Evolutionary conservation across 768 basidiomycete genomes (phyloP), one percentile per base, ranked within the genome.

Genomic region (Royoungia palumana): DNA sequence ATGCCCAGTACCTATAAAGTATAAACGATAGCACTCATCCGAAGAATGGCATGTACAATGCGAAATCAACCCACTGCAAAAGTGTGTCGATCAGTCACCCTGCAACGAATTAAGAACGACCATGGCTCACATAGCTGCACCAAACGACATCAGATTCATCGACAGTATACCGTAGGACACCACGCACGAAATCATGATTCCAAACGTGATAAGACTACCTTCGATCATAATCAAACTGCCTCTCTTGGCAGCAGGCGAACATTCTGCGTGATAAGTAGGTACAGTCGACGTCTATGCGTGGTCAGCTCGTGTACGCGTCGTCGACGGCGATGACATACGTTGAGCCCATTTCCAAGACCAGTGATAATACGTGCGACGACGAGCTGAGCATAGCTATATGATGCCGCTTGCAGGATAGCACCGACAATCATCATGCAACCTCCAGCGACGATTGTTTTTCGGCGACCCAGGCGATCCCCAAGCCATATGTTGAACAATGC

Each of bases 201-300:
- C 83, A 59, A 79, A 80, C 0, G 80, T 79, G 54, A 83, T 83
- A 16, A 82, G 65, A 59, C 75, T 78, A 4, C 83, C 83, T 62
- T 83, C 81, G 44, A 85, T 74, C 75, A 82, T 80, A 45, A 85
- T 81, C 48, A 83, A 67, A 47, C 78, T 76, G 19, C 84, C 83
- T 41, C 84, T 70, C 47, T 72, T 72, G 25, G 79, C 72, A 5
- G 81, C 76, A 5, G 79, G 75, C 2, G 83, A 82, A 58, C 81
- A 83, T 63, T 87, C 84, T 0, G 81, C 79, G 49, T 83, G 81
- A 59, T 83, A 86, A 10, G 74, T 71, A 3, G 83, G 82, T 0
- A 83, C 78, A 14, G 82, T 83, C 3, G 82, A 83, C 4, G 83
- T 85, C 77, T 83, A 41, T 39, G 41, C 6, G 10, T n/a, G 6